Conservation (phyloP, 1,284 basidiomycete species). For the Rhodotorula mucilaginosa region DNA sequence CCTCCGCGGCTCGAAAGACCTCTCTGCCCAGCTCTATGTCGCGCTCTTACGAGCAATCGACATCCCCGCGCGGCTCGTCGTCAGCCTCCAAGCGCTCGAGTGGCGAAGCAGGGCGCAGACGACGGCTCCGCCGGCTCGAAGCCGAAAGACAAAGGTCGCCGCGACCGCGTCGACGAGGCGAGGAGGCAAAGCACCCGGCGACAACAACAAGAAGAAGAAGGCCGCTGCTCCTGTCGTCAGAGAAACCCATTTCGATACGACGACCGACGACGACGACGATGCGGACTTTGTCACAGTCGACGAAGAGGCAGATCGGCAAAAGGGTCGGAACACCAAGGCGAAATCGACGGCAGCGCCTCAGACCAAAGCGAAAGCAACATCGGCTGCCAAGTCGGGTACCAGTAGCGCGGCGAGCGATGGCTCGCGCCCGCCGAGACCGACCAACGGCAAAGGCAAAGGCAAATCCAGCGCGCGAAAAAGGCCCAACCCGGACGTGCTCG, state of each 20-base stretch:
- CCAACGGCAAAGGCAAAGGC: too few species aligned
- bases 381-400: background rate
- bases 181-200: background rate
- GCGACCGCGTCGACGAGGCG: constrained; percentile 19
- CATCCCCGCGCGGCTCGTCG: constrained; percentile 82
- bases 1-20: constrained; percentile 77
- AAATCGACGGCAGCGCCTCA: constrained; percentile 25
- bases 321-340: constrained; percentile 42
- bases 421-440: background rate
- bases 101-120: constrained; percentile 62
- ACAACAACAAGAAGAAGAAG: background rate
- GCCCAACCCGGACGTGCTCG: background rate
- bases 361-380: constrained; percentile 19
- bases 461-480: background rate
- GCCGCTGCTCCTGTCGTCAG: background rate
- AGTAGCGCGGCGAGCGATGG: background rate
- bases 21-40: constrained; percentile 87
- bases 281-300: background rate
- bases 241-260: background rate
- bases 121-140: constrained; percentile 35
- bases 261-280: background rate
- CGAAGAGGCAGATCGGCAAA: constrained; percentile 12
- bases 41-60: constrained; percentile 81
- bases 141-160: constrained; percentile 18
- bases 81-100: constrained; percentile 78